Base-by-base conservation (phyloP, 257 asterid species). In the Solanum etuberosum region DNA sequence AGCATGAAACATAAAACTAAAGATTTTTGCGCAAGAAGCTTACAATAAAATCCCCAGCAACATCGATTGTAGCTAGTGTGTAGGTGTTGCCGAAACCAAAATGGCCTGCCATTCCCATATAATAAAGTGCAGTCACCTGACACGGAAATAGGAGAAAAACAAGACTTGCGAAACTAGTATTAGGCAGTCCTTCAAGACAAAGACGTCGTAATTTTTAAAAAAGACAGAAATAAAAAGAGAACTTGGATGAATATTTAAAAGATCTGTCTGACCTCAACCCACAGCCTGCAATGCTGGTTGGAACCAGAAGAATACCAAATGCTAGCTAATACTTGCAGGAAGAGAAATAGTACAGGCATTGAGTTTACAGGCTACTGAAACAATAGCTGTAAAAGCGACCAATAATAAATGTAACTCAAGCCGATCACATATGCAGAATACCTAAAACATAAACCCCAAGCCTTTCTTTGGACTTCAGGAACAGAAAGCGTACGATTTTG, bases 11-110 rank as follows among this genome's bases (percentile, higher is more conserved):
- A 9, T 23, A 32, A 86, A 42, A 82, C 2, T 23, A 61, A 83
- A 83, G 46, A 59, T 37, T 10, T 38, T 32, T 27, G 48, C 46
- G 46, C 74, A 86, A 68, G 80, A 87, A 42, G 38, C 83, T 14
- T 92, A 96, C 99, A 21, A 92, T 93, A 92, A 93, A 96, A 80
- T 98, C 98, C 81, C 99, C 98, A 29, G 99, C 99, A 63, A 96
- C 98, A 87, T 95, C 98, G 83, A 96, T 95, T 82, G 99, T 93
- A 87, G 99, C 98, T 14, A 96, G 95, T 40, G 95, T 95, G 90
- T 96, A 95, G 89, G 98, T 95, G 91, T 95, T 96, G 35, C 97
- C 99, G 25, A 96, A 95, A 86, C 96, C 96, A 89, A 93, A 96
- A 89, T 96, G 98, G 87, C 98, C 99, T 2, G 95, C 92, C 98